phyloP scores from a whole-genome alignment of 306 rosid genomes.

The Fagus sylvatica region DNA sequence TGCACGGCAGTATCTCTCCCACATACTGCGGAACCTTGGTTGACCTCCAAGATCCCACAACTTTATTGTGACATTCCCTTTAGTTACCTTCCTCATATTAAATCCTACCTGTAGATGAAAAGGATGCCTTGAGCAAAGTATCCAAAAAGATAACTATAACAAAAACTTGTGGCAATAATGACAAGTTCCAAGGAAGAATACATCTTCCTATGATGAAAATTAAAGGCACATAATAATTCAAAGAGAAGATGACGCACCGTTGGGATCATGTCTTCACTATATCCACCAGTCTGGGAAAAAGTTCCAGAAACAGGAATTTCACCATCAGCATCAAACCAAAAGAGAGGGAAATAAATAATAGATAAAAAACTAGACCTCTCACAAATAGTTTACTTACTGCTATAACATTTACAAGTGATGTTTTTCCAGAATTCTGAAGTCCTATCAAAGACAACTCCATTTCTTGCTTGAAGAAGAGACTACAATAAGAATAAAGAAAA shows the following conservation, averaged over 20 bases:
- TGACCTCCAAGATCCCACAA: constrained; percentile 80
- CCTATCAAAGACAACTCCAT: constrained; percentile 74
- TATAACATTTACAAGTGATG: constrained; percentile 71
- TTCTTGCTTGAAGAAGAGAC: constrained; percentile 75
- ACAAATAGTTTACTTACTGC: constrained; percentile 47
- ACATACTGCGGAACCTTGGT: constrained; percentile 72
- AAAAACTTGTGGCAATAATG: not conserved
- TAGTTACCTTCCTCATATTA: constrained; percentile 70
- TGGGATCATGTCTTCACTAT: constrained; percentile 74
- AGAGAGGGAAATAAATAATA: not conserved
- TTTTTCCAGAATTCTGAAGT: constrained; percentile 79
- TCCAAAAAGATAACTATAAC: not conserved
- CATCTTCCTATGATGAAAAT: constrained; percentile 1
- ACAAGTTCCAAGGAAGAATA: constrained; percentile 6
- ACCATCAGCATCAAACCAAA: constrained; percentile 19
- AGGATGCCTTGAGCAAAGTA: constrained; percentile 12
- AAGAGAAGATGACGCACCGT: constrained; percentile 48
- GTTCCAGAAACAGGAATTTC: constrained; percentile 21
- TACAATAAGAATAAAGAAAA: constrained; percentile 4
- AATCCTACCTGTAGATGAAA: constrained; percentile 60
- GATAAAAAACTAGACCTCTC: not conserved
- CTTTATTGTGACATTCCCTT: constrained; percentile 69
- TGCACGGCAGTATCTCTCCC: constrained; percentile 82
- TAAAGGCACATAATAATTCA: not conserved
- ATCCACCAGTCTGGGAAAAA: constrained; percentile 59